Evolutionary conservation across 73 alveolate species (phyloP).

Genomic region (Symbiodinium natans): DNA sequence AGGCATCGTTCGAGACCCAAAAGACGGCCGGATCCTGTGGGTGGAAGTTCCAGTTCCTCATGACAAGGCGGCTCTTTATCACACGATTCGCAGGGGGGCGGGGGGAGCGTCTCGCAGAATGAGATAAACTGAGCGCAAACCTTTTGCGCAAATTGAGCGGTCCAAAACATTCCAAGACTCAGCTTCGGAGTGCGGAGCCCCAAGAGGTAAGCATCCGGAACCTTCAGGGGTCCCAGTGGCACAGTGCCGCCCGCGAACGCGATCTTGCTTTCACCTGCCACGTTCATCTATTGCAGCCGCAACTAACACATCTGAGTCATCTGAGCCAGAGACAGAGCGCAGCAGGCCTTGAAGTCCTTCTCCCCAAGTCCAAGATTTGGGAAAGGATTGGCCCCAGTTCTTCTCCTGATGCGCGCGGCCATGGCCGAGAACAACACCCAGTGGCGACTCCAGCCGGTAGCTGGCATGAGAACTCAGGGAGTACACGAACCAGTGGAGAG

Average conservation of each 20-base stretch:
- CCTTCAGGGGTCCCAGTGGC: neutral
- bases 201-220: neutral
- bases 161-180: neutral
- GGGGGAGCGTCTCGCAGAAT: neutral
- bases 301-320: neutral
- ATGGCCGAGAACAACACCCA: neutral
- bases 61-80: neutral
- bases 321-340: neutral
- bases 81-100: neutral
- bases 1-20: conserved; percentile 4
- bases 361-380: neutral
- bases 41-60: conserved; percentile 16
- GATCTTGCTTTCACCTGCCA: neutral
- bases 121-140: neutral
- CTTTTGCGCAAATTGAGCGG: no score
- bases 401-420: conserved; percentile 21
- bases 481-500: conserved; percentile 13
- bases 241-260: conserved; percentile 13
- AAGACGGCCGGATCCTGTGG: conserved; percentile 15
- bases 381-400: conserved; percentile 19
- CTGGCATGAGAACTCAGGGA: neutral
- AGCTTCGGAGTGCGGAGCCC: conserved; percentile 15
- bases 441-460: neutral
- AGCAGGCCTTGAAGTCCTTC: conserved; percentile 33
- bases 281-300: neutral